These are phyloP conservation scores for Jatropha multifida DNA, from an alignment of 441 rosid species.

Conservation along the genomic window DNA sequence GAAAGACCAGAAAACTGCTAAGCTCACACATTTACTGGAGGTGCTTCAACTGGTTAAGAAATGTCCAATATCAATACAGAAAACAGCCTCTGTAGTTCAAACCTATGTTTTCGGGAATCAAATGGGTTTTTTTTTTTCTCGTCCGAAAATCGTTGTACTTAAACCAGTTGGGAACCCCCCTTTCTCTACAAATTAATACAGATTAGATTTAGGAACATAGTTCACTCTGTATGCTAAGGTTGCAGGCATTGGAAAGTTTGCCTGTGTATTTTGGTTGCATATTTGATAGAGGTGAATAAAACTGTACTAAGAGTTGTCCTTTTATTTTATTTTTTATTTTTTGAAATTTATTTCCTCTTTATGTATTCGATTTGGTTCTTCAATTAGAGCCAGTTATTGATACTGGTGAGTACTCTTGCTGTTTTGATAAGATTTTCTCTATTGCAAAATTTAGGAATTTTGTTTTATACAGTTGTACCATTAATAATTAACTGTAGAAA, in stretches of 20 bases:
- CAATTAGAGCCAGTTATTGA: no score
- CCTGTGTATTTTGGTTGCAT: slow-evolving; percentile 5
- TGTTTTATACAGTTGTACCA: no score
- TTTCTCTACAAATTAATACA: slow-evolving; percentile 3
- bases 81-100: background rate
- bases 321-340: no score
- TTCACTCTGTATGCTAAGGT: slow-evolving; percentile 4
- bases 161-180: background rate
- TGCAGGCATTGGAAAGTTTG: slow-evolving; percentile 5
- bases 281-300: background rate
- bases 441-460: no score
- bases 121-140: background rate
- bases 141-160: background rate
- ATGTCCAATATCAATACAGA: background rate
- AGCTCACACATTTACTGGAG: background rate
- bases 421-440: no score
- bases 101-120: background rate
- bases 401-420: no score
- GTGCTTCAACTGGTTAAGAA: slow-evolving; percentile 9
- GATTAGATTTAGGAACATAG: slow-evolving; percentile 15
- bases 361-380: no score
- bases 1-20: slow-evolving; percentile 12
- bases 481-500: no score
- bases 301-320: background rate
- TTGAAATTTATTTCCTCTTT: no score